These are phyloP conservation scores for Fonsecaea multimorphosa DNA, from an alignment of 2,329 filamentous ascomycete species.

Conservation along the genomic window DNA sequence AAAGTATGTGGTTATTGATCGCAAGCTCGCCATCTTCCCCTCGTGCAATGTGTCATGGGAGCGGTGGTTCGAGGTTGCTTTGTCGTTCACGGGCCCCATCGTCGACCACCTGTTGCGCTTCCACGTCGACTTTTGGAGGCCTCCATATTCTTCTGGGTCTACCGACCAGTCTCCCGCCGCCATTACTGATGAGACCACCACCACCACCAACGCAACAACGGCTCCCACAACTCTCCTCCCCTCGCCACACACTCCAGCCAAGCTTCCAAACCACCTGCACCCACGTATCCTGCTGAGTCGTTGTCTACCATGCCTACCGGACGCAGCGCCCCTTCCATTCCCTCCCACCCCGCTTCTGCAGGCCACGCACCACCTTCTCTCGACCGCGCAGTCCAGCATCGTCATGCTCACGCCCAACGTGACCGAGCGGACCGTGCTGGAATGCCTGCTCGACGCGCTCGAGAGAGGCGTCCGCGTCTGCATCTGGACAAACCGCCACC, in stretches of 20 bases:
- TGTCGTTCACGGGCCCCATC: conserved; percentile 68
- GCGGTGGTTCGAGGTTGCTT: conserved; percentile 80
- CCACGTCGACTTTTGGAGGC: conserved; percentile 71
- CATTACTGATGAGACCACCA: background rate
- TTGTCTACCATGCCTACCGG: conserved; percentile 41
- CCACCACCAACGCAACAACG: background rate
- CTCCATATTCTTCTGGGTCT: background rate
- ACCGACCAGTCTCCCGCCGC: background rate
- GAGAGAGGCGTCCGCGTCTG: conserved; percentile 70
- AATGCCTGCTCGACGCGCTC: conserved; percentile 66
- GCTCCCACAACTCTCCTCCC: conserved; percentile 37
- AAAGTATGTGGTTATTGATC: conserved; percentile 79
- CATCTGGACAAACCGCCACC: conserved; percentile 69
- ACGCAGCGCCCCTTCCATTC: conserved; percentile 48
- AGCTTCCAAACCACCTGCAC: conserved; percentile 77
- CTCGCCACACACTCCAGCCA: conserved; percentile 58
- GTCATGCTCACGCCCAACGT: conserved; percentile 80
- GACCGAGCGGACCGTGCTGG: conserved; percentile 69
- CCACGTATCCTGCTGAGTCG: conserved; percentile 69
- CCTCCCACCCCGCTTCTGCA: conserved; percentile 72
- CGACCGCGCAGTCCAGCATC: conserved; percentile 63
- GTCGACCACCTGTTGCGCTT: conserved; percentile 69
- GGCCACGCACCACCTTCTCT: conserved; percentile 67
- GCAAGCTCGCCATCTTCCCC: conserved; percentile 69
- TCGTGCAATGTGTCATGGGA: conserved; percentile 89